Evolutionary conservation across 2,329 filamentous ascomycete species (phyloP).

Genomic region (Calonectria leucothoes): DNA sequence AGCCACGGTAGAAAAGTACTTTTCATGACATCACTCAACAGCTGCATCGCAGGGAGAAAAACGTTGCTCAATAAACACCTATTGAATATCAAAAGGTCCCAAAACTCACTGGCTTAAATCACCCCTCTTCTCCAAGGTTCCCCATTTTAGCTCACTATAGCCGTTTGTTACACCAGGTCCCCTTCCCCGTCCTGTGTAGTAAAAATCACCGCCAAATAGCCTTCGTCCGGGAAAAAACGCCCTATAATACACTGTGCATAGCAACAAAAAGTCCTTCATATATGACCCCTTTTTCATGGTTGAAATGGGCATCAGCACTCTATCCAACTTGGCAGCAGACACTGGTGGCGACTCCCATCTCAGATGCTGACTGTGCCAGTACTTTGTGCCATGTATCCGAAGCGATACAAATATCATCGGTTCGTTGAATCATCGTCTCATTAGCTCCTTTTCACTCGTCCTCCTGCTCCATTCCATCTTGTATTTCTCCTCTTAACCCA

Average conservation of each 20-base stretch:
- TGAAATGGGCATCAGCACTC: background rate
- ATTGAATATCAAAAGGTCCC: background rate
- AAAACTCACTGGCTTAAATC: background rate
- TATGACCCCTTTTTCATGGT: background rate
- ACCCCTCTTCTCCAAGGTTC: background rate
- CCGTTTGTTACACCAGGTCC: slow-evolving; percentile 3
- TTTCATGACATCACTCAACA: too few relatives aligned
- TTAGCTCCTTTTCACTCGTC: background rate
- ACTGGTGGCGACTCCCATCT: background rate
- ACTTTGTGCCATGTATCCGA: background rate
- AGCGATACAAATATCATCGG: background rate
- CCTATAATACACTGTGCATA: slow-evolving; percentile 13
- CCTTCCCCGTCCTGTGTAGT: background rate
- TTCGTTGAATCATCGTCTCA: slow-evolving; percentile 13
- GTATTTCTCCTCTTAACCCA: slow-evolving; percentile 26
- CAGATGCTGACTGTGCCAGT: background rate
- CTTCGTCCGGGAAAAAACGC: slow-evolving; percentile 5
- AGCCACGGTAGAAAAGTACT: too few relatives aligned
- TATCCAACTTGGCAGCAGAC: background rate
- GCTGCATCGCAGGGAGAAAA: too few relatives aligned
- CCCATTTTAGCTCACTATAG: slow-evolving; percentile 14
- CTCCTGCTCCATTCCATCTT: background rate
- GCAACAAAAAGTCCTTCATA: background rate
- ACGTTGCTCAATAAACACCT: background rate
- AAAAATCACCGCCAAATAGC: background rate